Evolutionary conservation across 805 yeast genomes (phyloP).

Genomic region (Schwanniomyces yamadae): DNA sequence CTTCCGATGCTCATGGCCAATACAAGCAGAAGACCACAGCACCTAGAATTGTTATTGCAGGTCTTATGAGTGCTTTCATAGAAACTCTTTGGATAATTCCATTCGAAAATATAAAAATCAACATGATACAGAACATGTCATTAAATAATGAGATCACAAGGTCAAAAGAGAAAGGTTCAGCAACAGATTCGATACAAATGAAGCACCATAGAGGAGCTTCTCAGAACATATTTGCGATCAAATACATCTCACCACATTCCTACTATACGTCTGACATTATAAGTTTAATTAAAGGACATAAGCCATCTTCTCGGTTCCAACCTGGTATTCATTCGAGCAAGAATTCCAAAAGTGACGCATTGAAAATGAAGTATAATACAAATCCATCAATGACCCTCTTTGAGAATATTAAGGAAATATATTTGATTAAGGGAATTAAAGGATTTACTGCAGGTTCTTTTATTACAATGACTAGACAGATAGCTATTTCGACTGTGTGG

Average conservation of each 20-base stretch:
- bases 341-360: conserved; percentile 15
- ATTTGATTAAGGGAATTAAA: conserved; percentile 63
- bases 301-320: conserved; percentile 10
- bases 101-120: conserved; percentile 80
- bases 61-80: conserved; percentile 74
- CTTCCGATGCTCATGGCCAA: conserved; percentile 25
- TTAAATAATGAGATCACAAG: conserved; percentile 27
- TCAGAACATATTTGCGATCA: conserved; percentile 26
- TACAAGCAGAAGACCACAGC: conserved; percentile 65
- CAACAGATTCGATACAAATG: conserved; percentile 23
- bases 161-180: conserved; percentile 21
- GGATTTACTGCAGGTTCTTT: conserved; percentile 82
- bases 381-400: conserved; percentile 54
- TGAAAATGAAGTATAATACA: conserved; percentile 41
- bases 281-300: conserved; percentile 23
- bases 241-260: conserved; percentile 43
- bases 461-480: conserved; percentile 82
- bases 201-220: conserved; percentile 22
- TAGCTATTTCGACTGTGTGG: conserved; percentile 75
- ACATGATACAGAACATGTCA: conserved; percentile 69
- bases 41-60: conserved; percentile 81
- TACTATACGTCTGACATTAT: conserved; percentile 37
- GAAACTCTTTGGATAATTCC: conserved; percentile 88
- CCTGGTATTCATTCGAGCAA: conserved; percentile 3
- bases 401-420: conserved; percentile 63